Evolutionary conservation across 1,284 basidiomycete genomes (phyloP), one percentile per base, ranked within the genome.

Genomic region (Melampsora larici-populina): DNA sequence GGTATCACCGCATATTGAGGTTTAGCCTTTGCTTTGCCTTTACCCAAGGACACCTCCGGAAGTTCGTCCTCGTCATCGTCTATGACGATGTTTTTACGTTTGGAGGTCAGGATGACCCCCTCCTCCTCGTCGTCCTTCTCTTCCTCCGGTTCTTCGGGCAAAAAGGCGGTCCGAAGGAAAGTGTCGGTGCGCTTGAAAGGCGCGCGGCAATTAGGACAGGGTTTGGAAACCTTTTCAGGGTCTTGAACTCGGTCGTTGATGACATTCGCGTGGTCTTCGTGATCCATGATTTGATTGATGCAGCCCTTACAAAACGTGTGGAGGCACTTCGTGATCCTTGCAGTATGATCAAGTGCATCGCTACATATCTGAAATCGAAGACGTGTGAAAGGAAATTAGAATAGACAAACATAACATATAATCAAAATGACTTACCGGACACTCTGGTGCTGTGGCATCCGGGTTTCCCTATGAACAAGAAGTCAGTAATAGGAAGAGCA

Each of bases 141-240:
- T 2, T 60, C 51, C n/a, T 26, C 11, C 9, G 4, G 11, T 26
- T 72, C 43, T 26, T 31, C 11, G 8, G 70, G 70, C 18, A 72
- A 18, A 46, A 72, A 72, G 5, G 70, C 70, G 21, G 24, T 18
- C 8, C 62, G 58, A 43, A 72, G 58, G 40, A 63, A 72, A 9
- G 70, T 72, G 13, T 62, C 55, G 4, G n/a, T 6, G 33, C 70
- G 43, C 15, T 46, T n/a, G 33, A 72, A 64, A 8, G 55, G 70
- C 18, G 70, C 26, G 6, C 70, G 70, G 36, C 70, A 72, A 60
- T 72, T 72, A 0, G 70, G 70, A 33, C 70, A 72, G 24, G 70
- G 70, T 26, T 46, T 70, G 13, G 69, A 21, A n/a, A 72, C 62
- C 60, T 13, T 24, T n/a, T 29, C 49, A n/a, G 69, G 69, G 21